Evolutionary conservation across 2,329 filamentous ascomycete genomes (phyloP).

Genomic region (Microcyclosporella mali): DNA sequence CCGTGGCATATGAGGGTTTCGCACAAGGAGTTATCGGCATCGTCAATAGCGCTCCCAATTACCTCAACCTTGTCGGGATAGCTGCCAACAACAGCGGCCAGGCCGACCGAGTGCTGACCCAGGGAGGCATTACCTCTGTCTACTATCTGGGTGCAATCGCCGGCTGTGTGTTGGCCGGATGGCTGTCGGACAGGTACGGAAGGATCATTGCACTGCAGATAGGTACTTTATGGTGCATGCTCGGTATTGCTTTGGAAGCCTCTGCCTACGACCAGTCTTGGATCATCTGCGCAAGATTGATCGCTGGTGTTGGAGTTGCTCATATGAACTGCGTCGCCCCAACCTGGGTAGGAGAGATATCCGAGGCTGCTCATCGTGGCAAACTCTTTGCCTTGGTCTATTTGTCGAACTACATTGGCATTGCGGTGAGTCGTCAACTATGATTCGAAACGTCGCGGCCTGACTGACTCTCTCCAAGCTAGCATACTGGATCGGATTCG

Average conservation of each 20-base stretch:
- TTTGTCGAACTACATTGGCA: conserved; percentile 28
- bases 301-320: neutral
- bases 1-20: conserved; percentile 5
- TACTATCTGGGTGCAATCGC: neutral
- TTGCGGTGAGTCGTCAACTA: too few species aligned
- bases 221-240: neutral
- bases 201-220: neutral
- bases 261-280: neutral
- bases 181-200: neutral
- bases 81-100: conserved; percentile 32
- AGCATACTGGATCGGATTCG: conserved; percentile 25
- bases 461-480: too few species aligned
- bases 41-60: conserved; percentile 40
- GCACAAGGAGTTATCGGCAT: conserved; percentile 47
- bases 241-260: neutral
- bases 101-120: conserved; percentile 35
- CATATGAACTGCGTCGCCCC: conserved; percentile 45
- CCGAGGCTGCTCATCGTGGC: conserved; percentile 43
- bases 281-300: conserved; percentile 1
- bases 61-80: conserved; percentile 40
- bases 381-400: conserved; percentile 34
- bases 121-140: conserved; percentile 47
- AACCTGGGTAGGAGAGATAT: conserved; percentile 45
- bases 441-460: too few species aligned
- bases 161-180: neutral